phyloP scores from a whole-genome alignment of 164 flowering plant genomes.

The Protea cynaroides region DNA sequence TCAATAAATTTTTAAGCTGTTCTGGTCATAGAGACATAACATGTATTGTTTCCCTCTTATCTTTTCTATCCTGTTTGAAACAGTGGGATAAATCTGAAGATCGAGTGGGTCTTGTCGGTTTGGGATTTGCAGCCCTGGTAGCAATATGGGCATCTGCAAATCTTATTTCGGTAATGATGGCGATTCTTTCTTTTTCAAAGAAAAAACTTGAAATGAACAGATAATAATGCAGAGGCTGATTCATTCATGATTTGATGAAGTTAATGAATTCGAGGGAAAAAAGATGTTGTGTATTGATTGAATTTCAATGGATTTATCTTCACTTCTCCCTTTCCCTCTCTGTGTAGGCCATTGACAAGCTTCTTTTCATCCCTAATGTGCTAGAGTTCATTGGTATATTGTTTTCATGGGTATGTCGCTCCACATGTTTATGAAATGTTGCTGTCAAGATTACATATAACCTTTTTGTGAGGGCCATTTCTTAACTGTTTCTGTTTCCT shows the following conservation, averaged over 20 bases:
- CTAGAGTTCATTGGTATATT: conserved; percentile 76
- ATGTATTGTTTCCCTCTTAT: background rate
- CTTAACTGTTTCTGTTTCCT: background rate
- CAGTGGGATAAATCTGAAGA: conserved; percentile 94
- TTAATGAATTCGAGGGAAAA: background rate
- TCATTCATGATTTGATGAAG: background rate
- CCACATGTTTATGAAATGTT: background rate
- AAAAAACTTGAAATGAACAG: background rate
- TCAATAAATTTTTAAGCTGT: background rate
- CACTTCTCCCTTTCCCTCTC: background rate
- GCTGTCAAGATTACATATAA: background rate
- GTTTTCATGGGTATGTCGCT: conserved; percentile 60
- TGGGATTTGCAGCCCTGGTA: conserved; percentile 72
- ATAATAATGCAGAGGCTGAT: background rate
- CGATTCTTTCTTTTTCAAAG: background rate
- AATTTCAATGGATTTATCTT: background rate
- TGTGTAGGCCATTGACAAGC: conserved; percentile 69
- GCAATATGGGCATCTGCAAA: conserved; percentile 76
- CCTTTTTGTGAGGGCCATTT: background rate
- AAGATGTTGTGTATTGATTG: too few species aligned
- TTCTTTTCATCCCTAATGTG: conserved; percentile 62
- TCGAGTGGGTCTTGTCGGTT: conserved; percentile 62
- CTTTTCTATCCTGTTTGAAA: conserved; percentile 4
- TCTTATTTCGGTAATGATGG: conserved; percentile 48
- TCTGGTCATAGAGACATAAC: background rate